Percentiles rank a stretch among this genome's conserved stretches.
phyloP scores from a whole-genome alignment of 805 yeast species.

The Kodamaea hsintzibuensis region DNA sequence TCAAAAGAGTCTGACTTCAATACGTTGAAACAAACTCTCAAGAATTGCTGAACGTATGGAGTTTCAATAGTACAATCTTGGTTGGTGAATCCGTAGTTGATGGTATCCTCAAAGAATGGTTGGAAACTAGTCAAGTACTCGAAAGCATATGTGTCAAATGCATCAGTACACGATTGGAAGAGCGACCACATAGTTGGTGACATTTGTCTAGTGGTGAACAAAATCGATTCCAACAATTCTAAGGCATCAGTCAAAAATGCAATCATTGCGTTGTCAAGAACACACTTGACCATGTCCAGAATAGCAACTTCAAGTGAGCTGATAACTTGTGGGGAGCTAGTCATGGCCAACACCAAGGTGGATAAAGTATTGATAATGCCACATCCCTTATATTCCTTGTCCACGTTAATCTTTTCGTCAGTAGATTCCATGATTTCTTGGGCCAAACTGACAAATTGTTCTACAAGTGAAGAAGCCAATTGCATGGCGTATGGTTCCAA shows the following conservation, averaged over 20 bases:
- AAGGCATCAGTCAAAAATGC: constrained; percentile 39
- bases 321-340: constrained; percentile 39
- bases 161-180: constrained; percentile 47
- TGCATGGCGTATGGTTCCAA: constrained; percentile 70
- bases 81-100: constrained; percentile 50
- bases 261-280: constrained; percentile 41
- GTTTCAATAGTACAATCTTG: constrained; percentile 35
- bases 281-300: constrained; percentile 33
- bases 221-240: constrained; percentile 51
- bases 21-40: constrained; percentile 37
- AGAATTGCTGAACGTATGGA: constrained; percentile 39
- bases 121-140: constrained; percentile 59
- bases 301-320: constrained; percentile 33
- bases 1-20: constrained; percentile 36
- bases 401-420: constrained; percentile 23
- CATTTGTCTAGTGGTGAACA: constrained; percentile 54
- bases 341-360: constrained; percentile 45
- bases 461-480: constrained; percentile 56
- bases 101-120: constrained; percentile 57
- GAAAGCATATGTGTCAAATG: constrained; percentile 59
- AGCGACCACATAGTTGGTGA: constrained; percentile 56
- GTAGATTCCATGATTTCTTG: constrained; percentile 48
- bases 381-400: constrained; percentile 46
- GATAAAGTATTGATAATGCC: constrained; percentile 44
- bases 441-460: constrained; percentile 73